Evolutionary conservation across 2,329 filamentous ascomycete species (phyloP).

Genomic region (Xylariaceae sp.): DNA sequence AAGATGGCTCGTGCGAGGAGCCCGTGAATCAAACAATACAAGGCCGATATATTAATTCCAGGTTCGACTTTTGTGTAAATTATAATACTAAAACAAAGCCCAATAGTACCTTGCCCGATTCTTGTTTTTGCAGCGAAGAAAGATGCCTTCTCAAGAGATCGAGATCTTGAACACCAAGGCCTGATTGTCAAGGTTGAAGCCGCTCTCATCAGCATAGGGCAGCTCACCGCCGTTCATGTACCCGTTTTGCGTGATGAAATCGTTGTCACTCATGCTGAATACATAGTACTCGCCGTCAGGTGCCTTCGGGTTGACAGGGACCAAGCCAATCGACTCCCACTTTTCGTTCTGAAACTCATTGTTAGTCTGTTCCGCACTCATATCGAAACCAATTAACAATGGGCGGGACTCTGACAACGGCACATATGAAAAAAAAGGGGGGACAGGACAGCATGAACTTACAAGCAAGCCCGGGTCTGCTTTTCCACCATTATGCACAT

Average conservation of each 20-base stretch:
- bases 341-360: constrained; percentile 65
- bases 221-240: constrained; percentile 62
- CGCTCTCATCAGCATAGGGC: constrained; percentile 61
- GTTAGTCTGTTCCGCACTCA: constrained; percentile 13
- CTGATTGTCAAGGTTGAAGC: constrained; percentile 66
- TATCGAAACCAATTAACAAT: neutral
- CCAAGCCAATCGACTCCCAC: constrained; percentile 72
- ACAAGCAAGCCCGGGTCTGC: constrained; percentile 61
- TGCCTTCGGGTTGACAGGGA: constrained; percentile 58
- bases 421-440: no score
- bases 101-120: no score
- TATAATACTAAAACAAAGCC: no score
- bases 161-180: constrained; percentile 66
- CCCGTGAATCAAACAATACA: no score
- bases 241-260: constrained; percentile 76
- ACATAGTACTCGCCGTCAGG: constrained; percentile 67
- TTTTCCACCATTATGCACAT: constrained; percentile 69
- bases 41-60: no score
- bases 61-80: no score
- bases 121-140: no score
- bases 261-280: constrained; percentile 73
- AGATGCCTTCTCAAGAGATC: constrained; percentile 38
- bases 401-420: no score
- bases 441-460: constrained; percentile 14
- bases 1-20: no score